Evolutionary conservation across 345 rosid species (phyloP), one percentile per base, ranked within the genome.

Genomic region (Cardamine occulta): DNA sequence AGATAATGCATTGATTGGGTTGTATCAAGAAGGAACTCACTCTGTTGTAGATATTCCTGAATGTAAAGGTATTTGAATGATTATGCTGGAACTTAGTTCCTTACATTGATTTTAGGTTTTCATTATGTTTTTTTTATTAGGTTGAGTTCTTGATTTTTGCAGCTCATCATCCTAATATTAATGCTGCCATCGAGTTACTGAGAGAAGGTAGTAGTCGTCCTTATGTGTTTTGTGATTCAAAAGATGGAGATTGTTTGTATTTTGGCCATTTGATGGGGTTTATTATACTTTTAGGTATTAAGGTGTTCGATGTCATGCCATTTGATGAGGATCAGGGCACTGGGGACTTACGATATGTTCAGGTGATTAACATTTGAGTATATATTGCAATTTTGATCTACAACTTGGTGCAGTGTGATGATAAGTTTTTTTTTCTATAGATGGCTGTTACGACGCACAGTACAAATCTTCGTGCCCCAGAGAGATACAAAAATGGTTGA

Each of bases 151-250:
- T 13, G 24, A 56, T 74, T 26, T 7, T 34, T 81, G 82, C 91
- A 94, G 96, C 95, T 74, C 97, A 90, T 79, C 98, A 91, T 81
- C 98, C 96, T 7, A 83, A 84, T 70, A 94, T 94, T 48, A 91
- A 94, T 88, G 87, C 88, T 63, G 91, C 88, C 14, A 86, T 88
- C 80, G 93, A 90, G 73, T 82, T 91, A 64, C 68, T 94, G 55
- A 89, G 93, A 87, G 75, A 72, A 89, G 98, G 97, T 88, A 68
- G 13, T 86, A 59, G 1, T 21, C n/a, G 7, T 32, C 6, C 11
- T 23, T 57, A 19, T 19, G 18, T 66, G 18, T 66, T 48, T 62
- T 54, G 10, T 67, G 28, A 28, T 67, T 65, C 12, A 0, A 5
- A 56, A 11, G 53, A 4, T 19, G 18, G 19, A 4, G 31, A 40